Evolutionary conservation across 257 asterid genomes (phyloP).

Genomic region (Gentiana dahurica): DNA sequence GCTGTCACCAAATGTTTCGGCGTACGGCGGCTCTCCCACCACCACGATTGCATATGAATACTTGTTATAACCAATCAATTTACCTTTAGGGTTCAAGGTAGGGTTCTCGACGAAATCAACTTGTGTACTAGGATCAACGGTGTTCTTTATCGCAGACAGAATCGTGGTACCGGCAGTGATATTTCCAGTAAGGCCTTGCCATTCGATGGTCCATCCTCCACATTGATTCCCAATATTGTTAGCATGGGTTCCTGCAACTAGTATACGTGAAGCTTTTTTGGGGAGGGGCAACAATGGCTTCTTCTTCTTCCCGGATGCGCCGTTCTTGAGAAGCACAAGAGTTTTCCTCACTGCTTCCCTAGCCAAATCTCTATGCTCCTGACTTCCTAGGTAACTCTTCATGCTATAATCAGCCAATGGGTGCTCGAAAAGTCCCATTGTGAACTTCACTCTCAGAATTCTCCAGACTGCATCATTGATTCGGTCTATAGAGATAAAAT

Average conservation of each 20-base stretch:
- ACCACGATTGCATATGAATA: no score
- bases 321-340: constrained; percentile 54
- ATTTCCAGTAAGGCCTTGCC: constrained; percentile 51
- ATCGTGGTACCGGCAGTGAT: constrained; percentile 27
- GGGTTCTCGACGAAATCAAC: no score
- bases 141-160: no score
- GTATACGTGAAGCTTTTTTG: constrained; percentile 29
- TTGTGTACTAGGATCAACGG: no score
- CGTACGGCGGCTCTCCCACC: no score
- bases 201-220: constrained; percentile 59
- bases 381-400: constrained; percentile 44
- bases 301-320: constrained; percentile 21
- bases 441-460: constrained; percentile 56
- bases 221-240: constrained; percentile 55
- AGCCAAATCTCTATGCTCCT: constrained; percentile 68
- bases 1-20: no score
- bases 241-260: constrained; percentile 52
- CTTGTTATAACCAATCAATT: no score
- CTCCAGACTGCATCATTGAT: constrained; percentile 65
- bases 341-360: constrained; percentile 78
- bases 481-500: constrained; percentile 38
- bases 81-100: no score
- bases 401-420: constrained; percentile 59
- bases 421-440: constrained; percentile 59
- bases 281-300: constrained; percentile 40